A percentile compares a stretch with the other conserved stretches of the same genome.
These are phyloP conservation scores for Solanum corneliomulleri DNA, from an alignment of 257 asterid species.

Conservation along the genomic window DNA sequence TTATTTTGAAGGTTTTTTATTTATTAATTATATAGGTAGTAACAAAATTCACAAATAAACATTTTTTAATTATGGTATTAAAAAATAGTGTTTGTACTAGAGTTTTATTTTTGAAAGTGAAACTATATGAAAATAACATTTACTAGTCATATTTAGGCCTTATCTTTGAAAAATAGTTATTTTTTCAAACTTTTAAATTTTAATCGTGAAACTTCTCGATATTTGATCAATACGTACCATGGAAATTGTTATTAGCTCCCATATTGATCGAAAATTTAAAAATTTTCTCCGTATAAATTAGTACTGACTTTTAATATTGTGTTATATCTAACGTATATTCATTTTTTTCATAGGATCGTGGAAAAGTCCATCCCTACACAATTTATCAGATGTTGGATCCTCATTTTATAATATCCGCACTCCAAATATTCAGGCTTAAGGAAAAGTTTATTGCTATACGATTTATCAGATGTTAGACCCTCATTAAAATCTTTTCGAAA, in stretches of 20 bases:
- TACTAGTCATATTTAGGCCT: not conserved
- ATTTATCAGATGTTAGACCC: not conserved
- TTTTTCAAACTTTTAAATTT: not conserved
- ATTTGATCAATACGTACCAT: no score
- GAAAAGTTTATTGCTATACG: not conserved
- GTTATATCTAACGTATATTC: no score
- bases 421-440: not conserved
- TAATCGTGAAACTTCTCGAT: no score
- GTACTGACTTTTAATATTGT: not conserved
- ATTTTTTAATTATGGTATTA: no score
- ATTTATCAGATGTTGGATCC: not conserved
- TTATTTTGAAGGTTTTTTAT: no score
- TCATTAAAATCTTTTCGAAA: not conserved
- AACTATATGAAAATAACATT: not conserved
- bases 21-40: no score
- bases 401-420: not conserved
- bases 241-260: not conserved
- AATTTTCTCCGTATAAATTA: not conserved
- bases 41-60: no score
- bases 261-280: not conserved
- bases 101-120: not conserved
- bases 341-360: not conserved
- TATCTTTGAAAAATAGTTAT: not conserved
- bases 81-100: no score
- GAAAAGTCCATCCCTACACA: not conserved